Evolutionary conservation across 306 rosid species (phyloP).

Genomic region (Pachyrhizus erosus): DNA sequence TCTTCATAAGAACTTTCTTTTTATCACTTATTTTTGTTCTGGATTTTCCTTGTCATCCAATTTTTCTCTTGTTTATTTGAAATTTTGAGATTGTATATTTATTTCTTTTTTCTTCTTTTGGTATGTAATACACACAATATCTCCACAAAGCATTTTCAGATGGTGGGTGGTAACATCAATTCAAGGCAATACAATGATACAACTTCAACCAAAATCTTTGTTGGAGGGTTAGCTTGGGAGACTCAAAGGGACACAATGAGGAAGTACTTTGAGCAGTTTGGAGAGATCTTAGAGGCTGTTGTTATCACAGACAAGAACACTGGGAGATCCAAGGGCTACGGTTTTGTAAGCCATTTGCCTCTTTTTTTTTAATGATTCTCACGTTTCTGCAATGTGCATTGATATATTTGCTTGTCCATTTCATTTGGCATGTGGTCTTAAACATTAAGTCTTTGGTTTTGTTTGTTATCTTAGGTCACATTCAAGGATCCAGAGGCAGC

Average conservation of each 20-base stretch:
- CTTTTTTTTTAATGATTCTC: neutral
- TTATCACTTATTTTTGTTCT: neutral
- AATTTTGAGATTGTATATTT: conserved; percentile 6
- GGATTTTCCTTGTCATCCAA: neutral
- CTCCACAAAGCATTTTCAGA: conserved; percentile 70
- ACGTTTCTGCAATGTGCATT: neutral
- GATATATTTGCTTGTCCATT: neutral
- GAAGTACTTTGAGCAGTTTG: conserved; percentile 86
- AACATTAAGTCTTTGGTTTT: neutral
- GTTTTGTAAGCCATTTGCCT: conserved; percentile 68
- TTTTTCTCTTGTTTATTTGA: neutral
- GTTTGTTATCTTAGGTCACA: conserved; percentile 57
- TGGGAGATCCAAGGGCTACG: conserved; percentile 92
- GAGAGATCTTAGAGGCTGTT: conserved; percentile 89
- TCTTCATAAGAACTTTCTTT: conserved; percentile 33
- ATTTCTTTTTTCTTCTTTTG: neutral
- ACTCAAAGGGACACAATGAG: conserved; percentile 82
- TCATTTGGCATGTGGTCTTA: conserved; percentile 25
- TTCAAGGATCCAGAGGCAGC: conserved; percentile 88
- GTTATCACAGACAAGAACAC: conserved; percentile 82
- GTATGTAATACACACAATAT: conserved; percentile 43
- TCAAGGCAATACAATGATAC: conserved; percentile 69
- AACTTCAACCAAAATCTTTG: conserved; percentile 80
- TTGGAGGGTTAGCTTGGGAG: conserved; percentile 96
- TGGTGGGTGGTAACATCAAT: conserved; percentile 58